phyloP scores from a whole-genome alignment of 495 filamentous ascomycete genomes.

The Lophiotrema nucula region DNA sequence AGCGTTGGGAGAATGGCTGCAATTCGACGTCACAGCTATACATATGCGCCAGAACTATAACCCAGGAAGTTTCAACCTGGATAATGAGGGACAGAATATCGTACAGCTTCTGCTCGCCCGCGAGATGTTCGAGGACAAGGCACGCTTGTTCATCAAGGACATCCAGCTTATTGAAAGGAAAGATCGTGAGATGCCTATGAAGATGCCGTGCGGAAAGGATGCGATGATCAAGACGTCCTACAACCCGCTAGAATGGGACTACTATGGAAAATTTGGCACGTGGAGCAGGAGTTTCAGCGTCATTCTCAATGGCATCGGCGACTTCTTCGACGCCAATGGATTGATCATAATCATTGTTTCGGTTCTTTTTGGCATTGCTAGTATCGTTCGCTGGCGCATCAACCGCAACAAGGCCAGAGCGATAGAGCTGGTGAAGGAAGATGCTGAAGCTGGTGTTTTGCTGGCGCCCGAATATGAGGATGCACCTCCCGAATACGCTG shows the following conservation, averaged over 20 bases:
- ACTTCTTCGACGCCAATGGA: neutral
- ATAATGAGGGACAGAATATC: constrained; percentile 25
- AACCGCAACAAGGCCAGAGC: neutral
- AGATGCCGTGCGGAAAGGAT: constrained; percentile 17
- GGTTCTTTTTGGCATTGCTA: neutral
- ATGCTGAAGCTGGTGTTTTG: constrained; percentile 19
- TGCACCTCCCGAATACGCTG: constrained; percentile 7
- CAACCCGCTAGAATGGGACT: constrained; percentile 28
- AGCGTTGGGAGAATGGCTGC: neutral
- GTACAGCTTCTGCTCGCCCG: constrained; percentile 19
- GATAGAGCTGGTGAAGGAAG: neutral
- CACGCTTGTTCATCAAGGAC: constrained; percentile 12
- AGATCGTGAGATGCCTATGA: constrained; percentile 8
- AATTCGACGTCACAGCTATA: constrained; percentile 18
- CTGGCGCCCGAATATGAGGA: constrained; percentile 3
- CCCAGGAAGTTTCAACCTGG: constrained; percentile 3
- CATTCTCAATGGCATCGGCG: neutral
- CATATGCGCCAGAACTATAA: constrained; percentile 13
- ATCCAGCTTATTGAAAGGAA: constrained; percentile 19
- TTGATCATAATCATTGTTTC: constrained; percentile 6
- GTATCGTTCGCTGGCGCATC: constrained; percentile 1
- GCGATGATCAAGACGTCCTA: constrained; percentile 8
- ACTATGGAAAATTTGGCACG: constrained; percentile 24
- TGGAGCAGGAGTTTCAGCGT: neutral
- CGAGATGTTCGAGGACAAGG: neutral